A percentile compares a stretch with the other conserved stretches of the same genome.
Conservation (phyloP, 495 filamentous ascomycete species). For the Mytilinidion resinicola region DNA sequence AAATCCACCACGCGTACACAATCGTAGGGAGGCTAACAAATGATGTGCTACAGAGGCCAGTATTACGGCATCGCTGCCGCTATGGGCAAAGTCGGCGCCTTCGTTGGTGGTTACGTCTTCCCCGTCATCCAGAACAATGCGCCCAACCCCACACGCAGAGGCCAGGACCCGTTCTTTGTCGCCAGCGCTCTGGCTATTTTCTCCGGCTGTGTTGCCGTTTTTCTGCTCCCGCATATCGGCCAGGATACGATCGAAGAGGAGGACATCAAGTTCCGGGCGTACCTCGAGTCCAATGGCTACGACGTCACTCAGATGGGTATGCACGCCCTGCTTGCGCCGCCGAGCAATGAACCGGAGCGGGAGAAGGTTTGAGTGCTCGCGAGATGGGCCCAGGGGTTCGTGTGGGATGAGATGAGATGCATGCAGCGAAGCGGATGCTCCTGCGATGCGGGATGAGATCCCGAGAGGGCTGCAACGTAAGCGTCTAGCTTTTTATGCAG, state of each 20-base stretch:
- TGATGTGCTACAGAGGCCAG: conserved; percentile 48
- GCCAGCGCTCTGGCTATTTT: conserved; percentile 32
- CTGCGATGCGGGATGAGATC: neutral
- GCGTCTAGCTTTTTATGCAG: no score
- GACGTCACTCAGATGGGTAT: conserved; percentile 62
- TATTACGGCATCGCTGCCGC: conserved; percentile 90
- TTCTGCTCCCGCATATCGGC: conserved; percentile 33
- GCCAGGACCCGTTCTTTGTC: conserved; percentile 60
- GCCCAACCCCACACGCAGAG: conserved; percentile 50
- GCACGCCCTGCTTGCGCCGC: conserved; percentile 19
- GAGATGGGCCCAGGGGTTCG: no score
- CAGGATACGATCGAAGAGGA: conserved; percentile 39
- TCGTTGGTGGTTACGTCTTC: conserved; percentile 81
- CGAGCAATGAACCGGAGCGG: neutral
- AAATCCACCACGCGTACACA: neutral
- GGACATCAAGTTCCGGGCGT: conserved; percentile 57
- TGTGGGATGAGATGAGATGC: neutral
- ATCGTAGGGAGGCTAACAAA: neutral
- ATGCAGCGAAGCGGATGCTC: neutral
- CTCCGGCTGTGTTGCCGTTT: conserved; percentile 28
- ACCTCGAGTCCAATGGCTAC: conserved; percentile 60
- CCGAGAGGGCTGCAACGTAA: neutral
- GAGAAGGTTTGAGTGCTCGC: neutral
- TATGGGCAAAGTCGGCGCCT: conserved; percentile 79
- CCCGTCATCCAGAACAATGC: conserved; percentile 62